Conservation (phyloP, 169 alveolate species). For the Plasmodium inui region DNA sequence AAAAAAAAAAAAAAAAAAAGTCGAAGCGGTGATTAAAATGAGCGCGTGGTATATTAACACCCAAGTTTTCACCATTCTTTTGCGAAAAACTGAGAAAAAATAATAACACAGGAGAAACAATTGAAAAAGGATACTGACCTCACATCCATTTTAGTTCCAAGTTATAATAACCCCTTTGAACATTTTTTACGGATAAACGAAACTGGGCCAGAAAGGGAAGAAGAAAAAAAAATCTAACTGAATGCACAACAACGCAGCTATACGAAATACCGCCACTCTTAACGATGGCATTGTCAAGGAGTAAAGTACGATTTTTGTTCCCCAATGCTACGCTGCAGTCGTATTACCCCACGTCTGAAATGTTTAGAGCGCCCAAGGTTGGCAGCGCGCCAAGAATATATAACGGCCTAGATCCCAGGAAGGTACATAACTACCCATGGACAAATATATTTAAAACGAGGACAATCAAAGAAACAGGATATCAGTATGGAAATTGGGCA, state of each 20-base stretch:
- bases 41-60: background rate
- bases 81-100: background rate
- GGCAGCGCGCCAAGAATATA: slow-evolving; percentile 80
- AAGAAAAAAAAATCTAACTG: background rate
- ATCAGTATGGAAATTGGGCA: slow-evolving; percentile 80
- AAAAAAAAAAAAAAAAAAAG: background rate
- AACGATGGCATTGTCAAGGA: slow-evolving; percentile 77
- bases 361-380: slow-evolving; percentile 80
- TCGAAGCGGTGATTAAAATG: background rate
- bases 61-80: background rate
- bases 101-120: background rate
- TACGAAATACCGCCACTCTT: background rate
- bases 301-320: slow-evolving; percentile 78
- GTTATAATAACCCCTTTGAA: background rate
- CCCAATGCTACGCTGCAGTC: slow-evolving; percentile 84
- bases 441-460: slow-evolving; percentile 77
- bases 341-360: slow-evolving; percentile 86
- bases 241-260: background rate
- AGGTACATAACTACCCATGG: slow-evolving; percentile 82
- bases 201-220: background rate
- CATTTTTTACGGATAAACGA: background rate
- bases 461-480: slow-evolving; percentile 83
- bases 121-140: background rate
- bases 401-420: slow-evolving; percentile 83
- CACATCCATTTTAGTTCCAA: background rate